These are phyloP conservation scores for Hypoxylon sp. DNA, from an alignment of 2,329 filamentous ascomycete species.

Conservation along the genomic window DNA sequence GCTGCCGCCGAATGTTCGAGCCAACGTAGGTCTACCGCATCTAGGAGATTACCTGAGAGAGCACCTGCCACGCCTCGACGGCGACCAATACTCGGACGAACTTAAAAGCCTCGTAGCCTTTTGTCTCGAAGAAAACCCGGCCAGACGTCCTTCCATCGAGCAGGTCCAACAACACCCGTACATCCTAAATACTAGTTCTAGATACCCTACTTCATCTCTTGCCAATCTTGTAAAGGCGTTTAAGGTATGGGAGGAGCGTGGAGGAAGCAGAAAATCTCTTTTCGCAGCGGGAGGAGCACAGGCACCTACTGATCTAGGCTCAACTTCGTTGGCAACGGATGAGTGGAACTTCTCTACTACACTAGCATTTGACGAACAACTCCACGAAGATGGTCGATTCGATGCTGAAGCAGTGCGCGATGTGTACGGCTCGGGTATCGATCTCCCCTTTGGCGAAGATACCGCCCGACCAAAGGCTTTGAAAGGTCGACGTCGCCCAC, in stretches of 20 bases:
- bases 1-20: conserved; percentile 74
- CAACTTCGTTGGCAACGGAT: conserved; percentile 63
- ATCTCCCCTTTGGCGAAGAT: conserved; percentile 64
- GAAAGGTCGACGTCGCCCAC: conserved; percentile 65
- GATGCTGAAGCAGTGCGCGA: conserved; percentile 68
- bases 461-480: conserved; percentile 61
- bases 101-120: conserved; percentile 78
- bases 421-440: conserved; percentile 69
- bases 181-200: conserved; percentile 70
- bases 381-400: conserved; percentile 61
- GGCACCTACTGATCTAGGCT: conserved; percentile 59
- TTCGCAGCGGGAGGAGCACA: conserved; percentile 71
- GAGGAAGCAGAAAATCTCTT: conserved; percentile 75
- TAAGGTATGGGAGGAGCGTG: conserved; percentile 79
- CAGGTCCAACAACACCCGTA: conserved; percentile 77
- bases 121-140: conserved; percentile 76
- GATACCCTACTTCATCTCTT: conserved; percentile 73
- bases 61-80: conserved; percentile 76
- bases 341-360: conserved; percentile 78
- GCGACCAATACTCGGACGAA: conserved; percentile 75
- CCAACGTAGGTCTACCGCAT: conserved; percentile 64
- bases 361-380: conserved; percentile 70
- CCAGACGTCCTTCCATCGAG: conserved; percentile 75
- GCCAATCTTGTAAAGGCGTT: conserved; percentile 76
- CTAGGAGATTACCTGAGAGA: conserved; percentile 69